Evolutionary conservation across 2,329 filamentous ascomycete genomes (phyloP).

Genomic region (Colletotrichum abscissum): DNA sequence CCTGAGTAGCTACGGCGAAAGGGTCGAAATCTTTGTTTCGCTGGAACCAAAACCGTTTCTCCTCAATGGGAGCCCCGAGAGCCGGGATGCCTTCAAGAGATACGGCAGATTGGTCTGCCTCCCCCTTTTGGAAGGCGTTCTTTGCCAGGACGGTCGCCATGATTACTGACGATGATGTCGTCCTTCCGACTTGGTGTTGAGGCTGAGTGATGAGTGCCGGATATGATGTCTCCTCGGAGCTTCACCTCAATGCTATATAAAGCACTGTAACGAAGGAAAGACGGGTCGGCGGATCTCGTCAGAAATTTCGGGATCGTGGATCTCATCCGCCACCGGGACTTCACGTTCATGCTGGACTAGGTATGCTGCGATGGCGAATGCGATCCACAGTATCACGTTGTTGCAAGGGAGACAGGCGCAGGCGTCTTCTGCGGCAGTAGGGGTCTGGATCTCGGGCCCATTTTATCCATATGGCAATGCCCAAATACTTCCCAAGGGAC

Average conservation of each 20-base stretch:
- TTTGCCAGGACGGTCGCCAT: conserved; percentile 37
- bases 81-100: conserved; percentile 39
- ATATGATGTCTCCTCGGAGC: conserved; percentile 1
- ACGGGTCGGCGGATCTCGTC: conserved; percentile 21
- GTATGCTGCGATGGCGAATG: conserved; percentile 17
- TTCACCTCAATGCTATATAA: neutral
- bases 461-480: too few species aligned
- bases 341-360: neutral
- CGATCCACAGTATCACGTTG: conserved; percentile 24
- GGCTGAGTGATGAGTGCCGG: neutral
- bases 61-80: conserved; percentile 39
- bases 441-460: neutral
- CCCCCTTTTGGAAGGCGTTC: neutral
- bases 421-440: neutral
- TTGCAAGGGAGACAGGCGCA: neutral
- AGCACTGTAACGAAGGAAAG: neutral
- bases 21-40: conserved; percentile 39
- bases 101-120: conserved; percentile 14
- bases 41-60: conserved; percentile 48
- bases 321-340: neutral
- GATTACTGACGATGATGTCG: neutral
- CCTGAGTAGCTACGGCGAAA: conserved; percentile 49
- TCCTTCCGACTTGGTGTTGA: neutral
- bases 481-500: too few species aligned
- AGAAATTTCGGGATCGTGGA: neutral